Conservation (phyloP, 176 grass and related monocot species). For the Triticum urartu region DNA sequence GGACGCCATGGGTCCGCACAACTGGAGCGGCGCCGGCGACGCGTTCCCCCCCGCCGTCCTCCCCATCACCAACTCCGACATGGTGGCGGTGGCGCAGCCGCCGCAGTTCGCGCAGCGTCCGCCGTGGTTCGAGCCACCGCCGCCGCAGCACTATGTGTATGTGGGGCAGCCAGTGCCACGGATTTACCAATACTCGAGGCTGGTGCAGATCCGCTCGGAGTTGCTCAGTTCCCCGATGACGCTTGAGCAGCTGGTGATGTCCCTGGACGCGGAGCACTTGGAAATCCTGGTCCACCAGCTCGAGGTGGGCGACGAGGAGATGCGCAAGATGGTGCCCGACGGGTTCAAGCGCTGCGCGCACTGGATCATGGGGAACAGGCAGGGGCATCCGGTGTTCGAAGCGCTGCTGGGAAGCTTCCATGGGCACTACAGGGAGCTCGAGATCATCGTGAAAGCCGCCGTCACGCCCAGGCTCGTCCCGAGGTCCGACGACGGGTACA, state of each 20-base stretch:
- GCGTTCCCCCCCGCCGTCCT: too few species aligned
- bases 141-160: neutral
- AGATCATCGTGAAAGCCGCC: neutral
- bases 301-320: neutral
- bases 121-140: too few species aligned
- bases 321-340: conserved; percentile 16
- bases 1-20: too few species aligned
- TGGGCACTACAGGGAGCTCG: neutral
- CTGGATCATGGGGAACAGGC: neutral
- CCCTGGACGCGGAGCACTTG: neutral
- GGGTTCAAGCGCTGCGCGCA: neutral
- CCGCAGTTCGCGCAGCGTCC: too few species aligned
- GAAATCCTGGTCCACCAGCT: neutral
- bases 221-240: neutral
- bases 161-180: neutral
- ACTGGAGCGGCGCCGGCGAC: too few species aligned
- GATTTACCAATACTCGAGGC: neutral
- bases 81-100: too few species aligned
- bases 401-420: conserved; percentile 18
- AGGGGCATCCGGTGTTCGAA: neutral
- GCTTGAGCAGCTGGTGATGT: neutral
- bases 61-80: too few species aligned
- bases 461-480: neutral
- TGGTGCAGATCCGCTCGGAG: neutral
- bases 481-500: neutral